Evolutionary conservation across 441 rosid genomes (phyloP).

Genomic region (Arabidopsis hybrid): DNA sequence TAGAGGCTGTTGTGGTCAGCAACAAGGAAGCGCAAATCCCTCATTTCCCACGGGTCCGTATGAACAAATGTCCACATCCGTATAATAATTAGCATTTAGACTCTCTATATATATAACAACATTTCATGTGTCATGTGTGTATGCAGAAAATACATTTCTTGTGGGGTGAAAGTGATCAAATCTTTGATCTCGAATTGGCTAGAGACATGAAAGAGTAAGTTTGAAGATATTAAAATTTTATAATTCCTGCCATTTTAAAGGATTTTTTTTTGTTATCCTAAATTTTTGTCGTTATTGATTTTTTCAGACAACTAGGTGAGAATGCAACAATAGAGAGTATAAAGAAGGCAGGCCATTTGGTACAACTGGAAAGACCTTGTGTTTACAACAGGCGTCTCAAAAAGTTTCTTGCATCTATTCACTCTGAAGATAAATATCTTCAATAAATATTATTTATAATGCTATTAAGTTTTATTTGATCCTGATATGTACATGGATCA

Average conservation of each 20-base stretch:
- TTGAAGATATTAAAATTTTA: neutral
- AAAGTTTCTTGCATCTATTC: constrained; percentile 64
- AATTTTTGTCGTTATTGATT: neutral
- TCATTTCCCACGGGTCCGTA: constrained; percentile 58
- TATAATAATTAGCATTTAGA: neutral
- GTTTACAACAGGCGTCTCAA: constrained; percentile 70
- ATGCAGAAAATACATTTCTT: constrained; percentile 69
- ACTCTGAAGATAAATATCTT: constrained; percentile 31
- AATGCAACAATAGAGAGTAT: constrained; percentile 66
- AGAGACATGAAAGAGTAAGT: constrained; percentile 80
- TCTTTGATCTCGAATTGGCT: constrained; percentile 78
- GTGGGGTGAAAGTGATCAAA: constrained; percentile 61
- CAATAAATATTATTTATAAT: neutral
- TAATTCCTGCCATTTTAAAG: neutral
- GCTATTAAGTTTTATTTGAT: constrained; percentile 1
- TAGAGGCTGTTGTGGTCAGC: constrained; percentile 72
- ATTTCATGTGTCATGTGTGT: constrained; percentile 43
- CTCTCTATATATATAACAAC: neutral
- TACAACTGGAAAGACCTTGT: constrained; percentile 86
- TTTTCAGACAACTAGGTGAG: constrained; percentile 73
- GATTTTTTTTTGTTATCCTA: neutral
- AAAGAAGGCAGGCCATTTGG: constrained; percentile 79
- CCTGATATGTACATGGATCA: neutral
- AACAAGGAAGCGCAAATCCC: constrained; percentile 71
- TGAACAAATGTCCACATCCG: neutral